These are phyloP conservation scores for Hemileccinum impolitum DNA, from an alignment of 768 basidiomycete genomes.

Conservation along the genomic window DNA sequence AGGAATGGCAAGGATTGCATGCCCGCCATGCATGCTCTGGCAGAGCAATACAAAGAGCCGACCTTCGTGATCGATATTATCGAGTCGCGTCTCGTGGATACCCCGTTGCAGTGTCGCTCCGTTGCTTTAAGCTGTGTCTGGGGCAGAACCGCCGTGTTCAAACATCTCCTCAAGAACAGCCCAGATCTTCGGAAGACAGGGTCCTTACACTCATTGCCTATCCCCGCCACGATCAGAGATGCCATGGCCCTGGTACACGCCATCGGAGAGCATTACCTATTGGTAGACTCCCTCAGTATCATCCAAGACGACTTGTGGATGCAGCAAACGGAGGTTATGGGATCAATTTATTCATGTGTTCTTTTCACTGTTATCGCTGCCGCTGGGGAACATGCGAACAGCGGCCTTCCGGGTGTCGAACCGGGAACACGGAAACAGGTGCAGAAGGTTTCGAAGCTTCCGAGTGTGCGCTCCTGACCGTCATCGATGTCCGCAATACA, in stretches of 20 bases:
- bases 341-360: slow-evolving; percentile 15
- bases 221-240: slow-evolving; percentile 24
- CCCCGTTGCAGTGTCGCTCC: slow-evolving; percentile 21
- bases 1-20: slow-evolving; percentile 4
- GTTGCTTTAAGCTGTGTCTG: slow-evolving; percentile 22
- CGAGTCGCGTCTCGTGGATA: slow-evolving; percentile 15
- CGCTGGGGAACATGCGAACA: slow-evolving; percentile 5
- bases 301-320: slow-evolving; percentile 17
- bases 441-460: slow-evolving; percentile 10
- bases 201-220: slow-evolving; percentile 2
- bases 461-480: slow-evolving; percentile 10
- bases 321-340: slow-evolving; percentile 20
- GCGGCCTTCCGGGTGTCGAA: slow-evolving; percentile 11
- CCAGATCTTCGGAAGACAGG: slow-evolving; percentile 1
- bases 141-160: slow-evolving; percentile 12
- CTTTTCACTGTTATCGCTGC: slow-evolving; percentile 21
- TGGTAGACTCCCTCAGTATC: slow-evolving; percentile 26
- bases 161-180: slow-evolving; percentile 7
- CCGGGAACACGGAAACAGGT: slow-evolving; percentile 1
- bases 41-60: neutral
- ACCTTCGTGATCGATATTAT: slow-evolving; percentile 15
- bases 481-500: slow-evolving; percentile 2
- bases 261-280: slow-evolving; percentile 24
- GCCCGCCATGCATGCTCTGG: neutral
- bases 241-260: slow-evolving; percentile 17